Evolutionary conservation across 2,329 filamentous ascomycete species (phyloP), one percentile per base, ranked within the genome.

Genomic region (Juglanconis oblonga): DNA sequence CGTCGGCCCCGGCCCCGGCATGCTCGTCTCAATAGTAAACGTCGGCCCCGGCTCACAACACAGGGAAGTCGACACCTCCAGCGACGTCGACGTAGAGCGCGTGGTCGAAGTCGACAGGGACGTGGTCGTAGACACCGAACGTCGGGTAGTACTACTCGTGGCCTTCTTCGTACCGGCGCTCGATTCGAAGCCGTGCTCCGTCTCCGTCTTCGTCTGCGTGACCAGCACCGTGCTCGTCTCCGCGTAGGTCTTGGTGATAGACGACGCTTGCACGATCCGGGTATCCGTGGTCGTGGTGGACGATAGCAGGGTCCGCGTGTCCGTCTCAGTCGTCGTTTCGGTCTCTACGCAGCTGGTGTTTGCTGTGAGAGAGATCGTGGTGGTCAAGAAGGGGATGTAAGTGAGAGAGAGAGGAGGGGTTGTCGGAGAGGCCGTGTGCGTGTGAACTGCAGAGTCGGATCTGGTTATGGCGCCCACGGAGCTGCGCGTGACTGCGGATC

Each of bases 291-390:
- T 44, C 8, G 42, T 44, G 6, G 42, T 10, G 10, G 10, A 44
- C 14, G 42, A 14, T 5, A 44, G 5, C 3, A 17, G 17, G 44
- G 35, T n/a, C 29, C 31, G 47, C 5, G 52, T 55, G 13, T 55
- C 52, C 13, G 54, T 50, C 3, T 36, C 33, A 6, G 54, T 57
- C 29, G 47, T 50, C 8, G 45, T 57, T 31, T 33, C 47, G 5
- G 47, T 55, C 42, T 36, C 32, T n/a, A 55, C 31, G 31, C 53
- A 49, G 33, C 42, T 55, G 44, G 44, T 55, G 17, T 55, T 55
- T 10, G 13, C 31, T 1, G 53, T 48, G 33, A 48, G 17, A 8
- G 44, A 8, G 40, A 32, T 33, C n/a, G 38, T 54, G 14, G 52
- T 36, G 32, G n/a, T 54, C 38, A 31, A 9, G 14, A 45, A 42